Evolutionary conservation across 805 yeast genomes (phyloP), one percentile per base, ranked within the genome.

Genomic region (Jamesozyma rosinii): DNA sequence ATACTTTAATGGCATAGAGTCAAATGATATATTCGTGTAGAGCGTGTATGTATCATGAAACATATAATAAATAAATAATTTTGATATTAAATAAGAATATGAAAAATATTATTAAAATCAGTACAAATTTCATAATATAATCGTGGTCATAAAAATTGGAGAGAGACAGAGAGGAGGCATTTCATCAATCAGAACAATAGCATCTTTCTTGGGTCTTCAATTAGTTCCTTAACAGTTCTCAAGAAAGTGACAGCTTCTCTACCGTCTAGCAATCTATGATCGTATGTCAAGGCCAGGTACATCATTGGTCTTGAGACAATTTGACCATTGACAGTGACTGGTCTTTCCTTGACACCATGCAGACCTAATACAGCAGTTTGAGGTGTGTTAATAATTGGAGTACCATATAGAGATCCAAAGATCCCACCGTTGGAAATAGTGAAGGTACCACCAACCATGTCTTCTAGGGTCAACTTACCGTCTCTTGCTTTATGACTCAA

Each of bases 401-500:
- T 92, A 66, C 98, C 98, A 67, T 83, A 87, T 54, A 92, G 74
- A 21, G 97, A 92, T 51, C 98, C 98, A 61, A 92, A 92, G 45
- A 92, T 96, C 68, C 98, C 98, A 66, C 98, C 98, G 72, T 92
- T 92, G 44, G 97, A 92, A 59, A 92, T 92, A 61, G 98, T 92
- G 76, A 92, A 89, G 47, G 97, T 89, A 68, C 98, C 98, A 67
- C 98, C 98, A 48, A 96, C 77, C 97, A 92, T 90, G 68, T 92
- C 98, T 74, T 92, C 98, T 52, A 92, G 70, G 44, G 97, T 86
- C 63, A 92, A 77, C 72, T 92, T 89, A 61, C 92, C 92, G 65
- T 90, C 97, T 69, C 97, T 85, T 50, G 98, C 98, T 72, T 87
- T 90, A 63, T 71, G 72, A 69, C 97, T 92, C 59, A 92, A 74